Evolutionary conservation across 73 alveolate species (phyloP).

Genomic region (Paramecium bursaria): DNA sequence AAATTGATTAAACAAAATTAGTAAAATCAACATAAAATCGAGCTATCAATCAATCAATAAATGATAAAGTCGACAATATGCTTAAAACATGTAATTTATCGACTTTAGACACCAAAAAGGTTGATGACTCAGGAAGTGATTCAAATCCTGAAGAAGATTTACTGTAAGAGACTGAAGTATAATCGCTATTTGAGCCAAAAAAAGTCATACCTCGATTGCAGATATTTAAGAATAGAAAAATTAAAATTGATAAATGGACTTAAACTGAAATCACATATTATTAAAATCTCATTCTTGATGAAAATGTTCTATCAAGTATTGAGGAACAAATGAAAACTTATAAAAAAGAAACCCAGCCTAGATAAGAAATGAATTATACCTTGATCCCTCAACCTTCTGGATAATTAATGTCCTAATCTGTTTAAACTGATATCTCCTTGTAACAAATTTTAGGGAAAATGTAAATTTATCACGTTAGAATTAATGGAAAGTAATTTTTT

Average conservation of each 20-base stretch:
- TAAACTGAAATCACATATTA: conserved; percentile 36
- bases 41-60: not conserved
- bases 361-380: no score
- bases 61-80: not conserved
- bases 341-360: no score
- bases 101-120: not conserved
- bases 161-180: not conserved
- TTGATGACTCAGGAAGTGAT: conserved; percentile 42
- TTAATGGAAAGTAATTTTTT: not conserved
- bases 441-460: conserved; percentile 27
- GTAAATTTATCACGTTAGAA: conserved; percentile 15
- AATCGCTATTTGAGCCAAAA: not conserved
- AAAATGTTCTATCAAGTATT: conserved; percentile 17
- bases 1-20: not conserved
- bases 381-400: not conserved
- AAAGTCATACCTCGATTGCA: not conserved
- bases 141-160: conserved; percentile 24
- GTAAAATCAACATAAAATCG: not conserved
- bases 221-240: no score
- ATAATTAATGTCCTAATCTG: not conserved
- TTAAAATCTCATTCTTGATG: conserved; percentile 43
- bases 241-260: not conserved
- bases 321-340: no score
- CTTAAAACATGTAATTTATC: not conserved
- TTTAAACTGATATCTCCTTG: conserved; percentile 35